Evolutionary conservation across 2,329 filamentous ascomycete genomes (phyloP).

Genomic region (Malbranchea cinnamomea): DNA sequence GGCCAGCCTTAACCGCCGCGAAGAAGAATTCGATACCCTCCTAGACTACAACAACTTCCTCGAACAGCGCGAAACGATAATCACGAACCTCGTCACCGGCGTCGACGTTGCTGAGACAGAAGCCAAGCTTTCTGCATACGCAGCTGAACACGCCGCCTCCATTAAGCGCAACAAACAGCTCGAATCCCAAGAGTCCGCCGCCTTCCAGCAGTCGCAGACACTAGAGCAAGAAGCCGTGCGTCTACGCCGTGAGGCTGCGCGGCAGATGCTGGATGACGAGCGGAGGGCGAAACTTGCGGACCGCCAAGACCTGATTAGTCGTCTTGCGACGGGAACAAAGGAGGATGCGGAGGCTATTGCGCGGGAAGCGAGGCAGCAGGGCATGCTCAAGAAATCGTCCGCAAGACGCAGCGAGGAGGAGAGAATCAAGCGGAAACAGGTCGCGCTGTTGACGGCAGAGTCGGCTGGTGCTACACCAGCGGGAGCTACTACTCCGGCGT

Average conservation of each 20-base stretch:
- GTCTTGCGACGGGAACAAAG: constrained; percentile 46
- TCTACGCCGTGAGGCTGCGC: constrained; percentile 46
- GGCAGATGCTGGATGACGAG: constrained; percentile 57
- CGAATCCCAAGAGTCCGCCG: constrained; percentile 32
- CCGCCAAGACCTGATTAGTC: constrained; percentile 54
- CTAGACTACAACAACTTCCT: constrained; percentile 86
- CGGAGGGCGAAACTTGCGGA: constrained; percentile 47
- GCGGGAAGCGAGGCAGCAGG: constrained; percentile 40
- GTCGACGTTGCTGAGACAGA: constrained; percentile 51
- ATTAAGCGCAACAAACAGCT: constrained; percentile 37
- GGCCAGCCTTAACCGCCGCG: constrained; percentile 74
- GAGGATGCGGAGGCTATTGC: constrained; percentile 43
- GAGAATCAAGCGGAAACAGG: constrained; percentile 31
- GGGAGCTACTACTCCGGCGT: constrained; percentile 6
- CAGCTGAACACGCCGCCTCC: constrained; percentile 51
- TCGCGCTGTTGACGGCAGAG: constrained; percentile 19
- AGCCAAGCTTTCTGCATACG: constrained; percentile 50
- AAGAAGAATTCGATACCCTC: constrained; percentile 82
- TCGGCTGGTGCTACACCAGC: constrained; percentile 5
- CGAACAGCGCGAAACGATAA: constrained; percentile 78
- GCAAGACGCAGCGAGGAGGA: constrained; percentile 40
- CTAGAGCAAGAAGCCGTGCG: constrained; percentile 53
- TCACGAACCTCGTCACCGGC: constrained; percentile 70
- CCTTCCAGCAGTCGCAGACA: constrained; percentile 32
- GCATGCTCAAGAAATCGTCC: constrained; percentile 51